Conservation (phyloP, 1,139 yeast genomes). For the Geotrichum klebahnii region DNA sequence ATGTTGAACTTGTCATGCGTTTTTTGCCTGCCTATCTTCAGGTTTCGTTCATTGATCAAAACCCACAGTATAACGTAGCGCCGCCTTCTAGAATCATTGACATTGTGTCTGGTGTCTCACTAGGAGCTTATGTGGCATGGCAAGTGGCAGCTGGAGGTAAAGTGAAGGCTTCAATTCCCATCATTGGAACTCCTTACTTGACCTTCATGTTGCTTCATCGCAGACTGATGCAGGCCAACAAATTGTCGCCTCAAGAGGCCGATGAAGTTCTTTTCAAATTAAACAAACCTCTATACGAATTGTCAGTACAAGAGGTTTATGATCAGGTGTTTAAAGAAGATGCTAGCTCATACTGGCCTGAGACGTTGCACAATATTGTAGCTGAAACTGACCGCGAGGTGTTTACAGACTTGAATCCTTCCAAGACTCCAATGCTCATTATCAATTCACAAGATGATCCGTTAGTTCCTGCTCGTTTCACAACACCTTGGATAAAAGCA, state of each 20-base stretch:
- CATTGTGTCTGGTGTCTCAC: conserved; percentile 52
- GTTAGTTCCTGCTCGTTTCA: conserved; percentile 19
- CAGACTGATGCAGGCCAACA: conserved; percentile 18
- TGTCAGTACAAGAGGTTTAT: conserved; percentile 2
- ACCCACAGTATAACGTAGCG: neutral
- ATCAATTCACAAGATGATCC: conserved; percentile 20
- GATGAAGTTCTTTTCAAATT: conserved; percentile 5
- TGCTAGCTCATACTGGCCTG: conserved; percentile 16
- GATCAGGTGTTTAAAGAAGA: neutral
- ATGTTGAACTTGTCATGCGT: conserved; percentile 48
- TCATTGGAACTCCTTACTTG: conserved; percentile 21
- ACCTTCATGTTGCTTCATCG: conserved; percentile 20
- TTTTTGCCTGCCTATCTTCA: conserved; percentile 48
- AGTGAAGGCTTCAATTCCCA: conserved; percentile 18
- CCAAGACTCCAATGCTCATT: conserved; percentile 1
- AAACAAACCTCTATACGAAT: conserved; percentile 3
- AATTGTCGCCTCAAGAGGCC: conserved; percentile 6
- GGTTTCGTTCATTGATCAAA: conserved; percentile 22
- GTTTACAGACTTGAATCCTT: neutral
- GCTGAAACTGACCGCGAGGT: conserved; percentile 17
- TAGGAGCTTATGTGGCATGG: conserved; percentile 59
- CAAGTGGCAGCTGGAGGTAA: conserved; percentile 19
- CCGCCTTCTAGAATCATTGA: conserved; percentile 32
- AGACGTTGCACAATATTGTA: conserved; percentile 10
- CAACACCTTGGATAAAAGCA: conserved; percentile 7